These are phyloP conservation scores for Dalbergia oliveri DNA, from an alignment of 306 rosid species.

Conservation along the genomic window DNA sequence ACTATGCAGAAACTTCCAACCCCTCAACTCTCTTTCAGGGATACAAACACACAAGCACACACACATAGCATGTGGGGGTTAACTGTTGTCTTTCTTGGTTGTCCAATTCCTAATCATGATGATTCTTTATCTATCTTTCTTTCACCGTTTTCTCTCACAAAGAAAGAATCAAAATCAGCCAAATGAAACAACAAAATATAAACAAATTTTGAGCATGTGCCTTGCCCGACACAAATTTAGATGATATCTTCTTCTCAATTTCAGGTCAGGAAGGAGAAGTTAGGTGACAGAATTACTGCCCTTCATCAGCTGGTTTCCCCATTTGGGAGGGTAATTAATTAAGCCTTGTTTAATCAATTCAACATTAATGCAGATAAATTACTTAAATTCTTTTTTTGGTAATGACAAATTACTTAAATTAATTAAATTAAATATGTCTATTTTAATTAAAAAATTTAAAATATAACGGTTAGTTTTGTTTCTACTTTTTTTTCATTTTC, in stretches of 20 bases:
- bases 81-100: constrained; percentile 81
- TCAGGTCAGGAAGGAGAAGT: constrained; percentile 99
- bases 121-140: constrained; percentile 60
- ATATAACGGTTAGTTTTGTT: no score
- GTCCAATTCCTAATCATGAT: constrained; percentile 67
- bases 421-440: background rate
- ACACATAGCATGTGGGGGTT: constrained; percentile 54
- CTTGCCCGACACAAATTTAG: constrained; percentile 41
- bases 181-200: constrained; percentile 50
- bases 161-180: constrained; percentile 42
- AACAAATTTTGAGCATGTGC: constrained; percentile 53
- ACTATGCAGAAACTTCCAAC: constrained; percentile 55
- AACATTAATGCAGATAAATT: constrained; percentile 10
- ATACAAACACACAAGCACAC: constrained; percentile 47
- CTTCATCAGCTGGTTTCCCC: constrained; percentile 99
- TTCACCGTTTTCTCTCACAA: constrained; percentile 44
- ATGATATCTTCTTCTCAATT: constrained; percentile 41
- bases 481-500: no score
- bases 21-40: constrained; percentile 40
- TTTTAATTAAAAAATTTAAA: background rate
- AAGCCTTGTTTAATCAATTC: constrained; percentile 37
- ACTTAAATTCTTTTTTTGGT: no score
- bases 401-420: no score
- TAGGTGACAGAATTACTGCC: constrained; percentile 97
- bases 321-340: constrained; percentile 85